These are phyloP conservation scores for Paecilomyces formosus DNA, from an alignment of 2,329 filamentous ascomycete species.

Conservation along the genomic window DNA sequence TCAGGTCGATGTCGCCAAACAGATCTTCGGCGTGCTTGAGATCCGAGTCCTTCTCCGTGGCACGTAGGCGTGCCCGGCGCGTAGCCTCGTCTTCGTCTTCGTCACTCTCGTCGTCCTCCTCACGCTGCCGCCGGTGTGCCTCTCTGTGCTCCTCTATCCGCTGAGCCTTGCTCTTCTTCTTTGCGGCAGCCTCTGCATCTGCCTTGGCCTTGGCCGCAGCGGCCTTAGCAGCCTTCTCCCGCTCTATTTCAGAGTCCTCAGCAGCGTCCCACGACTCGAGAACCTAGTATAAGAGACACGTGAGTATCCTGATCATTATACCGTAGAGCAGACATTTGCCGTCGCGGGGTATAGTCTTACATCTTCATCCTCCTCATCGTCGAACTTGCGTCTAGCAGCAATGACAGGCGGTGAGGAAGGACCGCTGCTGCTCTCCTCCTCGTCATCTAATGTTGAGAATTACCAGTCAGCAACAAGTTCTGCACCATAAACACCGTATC, in stretches of 20 bases:
- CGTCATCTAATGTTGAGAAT: slow-evolving; percentile 23
- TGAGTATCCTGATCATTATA: slow-evolving; percentile 4
- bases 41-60: slow-evolving; percentile 79
- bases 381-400: slow-evolving; percentile 63
- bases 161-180: slow-evolving; percentile 82
- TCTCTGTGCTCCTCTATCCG: slow-evolving; percentile 75
- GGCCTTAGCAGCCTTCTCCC: slow-evolving; percentile 86
- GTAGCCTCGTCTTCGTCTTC: slow-evolving; percentile 68
- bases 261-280: slow-evolving; percentile 95
- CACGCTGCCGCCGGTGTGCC: slow-evolving; percentile 52
- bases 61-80: slow-evolving; percentile 65
- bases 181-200: slow-evolving; percentile 77
- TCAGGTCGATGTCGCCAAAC: slow-evolving; percentile 68
- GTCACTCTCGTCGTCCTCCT: slow-evolving; percentile 51
- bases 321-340: neutral
- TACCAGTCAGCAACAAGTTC: slow-evolving; percentile 1
- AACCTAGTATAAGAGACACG: slow-evolving; percentile 48
- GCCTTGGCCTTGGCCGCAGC: slow-evolving; percentile 82
- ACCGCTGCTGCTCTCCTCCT: slow-evolving; percentile 50
- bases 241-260: slow-evolving; percentile 93
- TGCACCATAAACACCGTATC: neutral
- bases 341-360: slow-evolving; percentile 42
- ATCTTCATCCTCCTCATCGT: slow-evolving; percentile 85
- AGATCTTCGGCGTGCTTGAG: slow-evolving; percentile 85
- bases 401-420: slow-evolving; percentile 39